Evolutionary conservation across 495 filamentous ascomycete species (phyloP).

Genomic region (Friedmanniomyces endolithicus): DNA sequence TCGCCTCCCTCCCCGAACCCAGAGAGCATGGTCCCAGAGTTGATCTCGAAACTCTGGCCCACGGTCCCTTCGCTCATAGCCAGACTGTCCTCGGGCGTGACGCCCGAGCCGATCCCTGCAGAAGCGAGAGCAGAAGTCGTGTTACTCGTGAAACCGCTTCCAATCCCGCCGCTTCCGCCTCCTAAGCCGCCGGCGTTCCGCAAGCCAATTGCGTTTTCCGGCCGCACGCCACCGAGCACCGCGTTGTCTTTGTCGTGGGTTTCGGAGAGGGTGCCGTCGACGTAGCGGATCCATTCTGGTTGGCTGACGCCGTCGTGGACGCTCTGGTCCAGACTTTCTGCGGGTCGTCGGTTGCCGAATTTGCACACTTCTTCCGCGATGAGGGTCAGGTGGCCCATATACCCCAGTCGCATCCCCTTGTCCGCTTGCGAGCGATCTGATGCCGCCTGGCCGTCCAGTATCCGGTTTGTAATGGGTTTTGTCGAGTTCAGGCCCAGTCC

Average conservation of each 20-base stretch:
- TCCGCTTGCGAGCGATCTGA: constrained; percentile 73
- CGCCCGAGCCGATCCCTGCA: constrained; percentile 49
- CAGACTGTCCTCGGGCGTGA: constrained; percentile 8
- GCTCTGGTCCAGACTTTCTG: constrained; percentile 68
- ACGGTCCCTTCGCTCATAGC: constrained; percentile 18
- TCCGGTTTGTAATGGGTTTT: constrained; percentile 77
- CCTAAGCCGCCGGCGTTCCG: constrained; percentile 52
- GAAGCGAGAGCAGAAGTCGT: constrained; percentile 48
- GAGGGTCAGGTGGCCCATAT: constrained; percentile 96
- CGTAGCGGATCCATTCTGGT: constrained; percentile 84
- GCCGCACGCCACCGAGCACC: constrained; percentile 90
- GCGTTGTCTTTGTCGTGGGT: constrained; percentile 95
- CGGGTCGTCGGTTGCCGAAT: constrained; percentile 87
- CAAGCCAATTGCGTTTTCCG: constrained; percentile 64
- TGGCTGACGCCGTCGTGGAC: constrained; percentile 84
- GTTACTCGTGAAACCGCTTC: not conserved
- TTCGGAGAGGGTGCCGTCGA: constrained; percentile 85
- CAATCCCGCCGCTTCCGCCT: constrained; percentile 19
- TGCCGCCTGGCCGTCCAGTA: constrained; percentile 75
- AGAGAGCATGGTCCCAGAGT: constrained; percentile 26
- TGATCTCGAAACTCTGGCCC: constrained; percentile 19
- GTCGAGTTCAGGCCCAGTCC: constrained; percentile 71
- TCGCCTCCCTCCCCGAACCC: constrained; percentile 94
- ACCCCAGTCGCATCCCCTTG: constrained; percentile 83
- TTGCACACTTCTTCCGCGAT: constrained; percentile 99